Evolutionary conservation across 768 basidiomycete genomes (phyloP).

Genomic region (Hericium erinaceus): DNA sequence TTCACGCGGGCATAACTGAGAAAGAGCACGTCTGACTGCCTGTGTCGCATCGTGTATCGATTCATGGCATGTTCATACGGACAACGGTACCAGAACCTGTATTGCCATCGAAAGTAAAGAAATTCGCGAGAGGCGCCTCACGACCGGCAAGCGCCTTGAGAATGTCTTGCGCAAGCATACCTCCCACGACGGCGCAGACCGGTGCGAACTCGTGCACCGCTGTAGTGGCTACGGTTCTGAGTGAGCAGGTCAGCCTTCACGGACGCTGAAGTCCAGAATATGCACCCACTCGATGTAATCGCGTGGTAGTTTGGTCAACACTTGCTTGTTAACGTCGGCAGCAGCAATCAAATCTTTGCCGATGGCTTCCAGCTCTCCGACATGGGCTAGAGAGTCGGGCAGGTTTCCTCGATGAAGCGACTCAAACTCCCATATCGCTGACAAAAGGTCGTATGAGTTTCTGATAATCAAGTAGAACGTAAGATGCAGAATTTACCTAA

Average conservation of each 20-base stretch:
- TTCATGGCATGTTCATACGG: conserved; percentile 34
- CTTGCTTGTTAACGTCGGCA: conserved; percentile 65
- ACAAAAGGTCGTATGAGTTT: neutral
- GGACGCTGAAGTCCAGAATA: neutral
- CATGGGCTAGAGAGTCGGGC: conserved; percentile 40
- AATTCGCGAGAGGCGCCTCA: conserved; percentile 89
- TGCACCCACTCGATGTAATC: conserved; percentile 53
- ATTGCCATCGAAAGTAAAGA: conserved; percentile 81
- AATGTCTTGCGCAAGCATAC: conserved; percentile 90
- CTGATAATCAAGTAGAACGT: neutral
- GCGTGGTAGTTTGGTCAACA: conserved; percentile 44
- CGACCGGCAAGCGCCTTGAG: conserved; percentile 84
- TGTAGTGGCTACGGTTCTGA: conserved; percentile 59
- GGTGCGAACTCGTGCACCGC: conserved; percentile 84
- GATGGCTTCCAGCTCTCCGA: conserved; percentile 51
- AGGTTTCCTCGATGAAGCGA: conserved; percentile 43
- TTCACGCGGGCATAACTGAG: too few relatives aligned
- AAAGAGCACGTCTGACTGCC: neutral
- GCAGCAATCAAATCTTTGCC: conserved; percentile 50
- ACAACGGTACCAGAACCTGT: conserved; percentile 68
- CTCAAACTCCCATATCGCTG: conserved; percentile 84
- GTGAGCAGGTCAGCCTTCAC: neutral
- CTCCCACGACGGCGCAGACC: conserved; percentile 90
- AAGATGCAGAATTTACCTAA: conserved; percentile 39
- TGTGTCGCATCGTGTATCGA: too few relatives aligned